Base-by-base conservation (phyloP, 2,329 filamentous ascomycete genomes). In the Phoma sp. region DNA sequence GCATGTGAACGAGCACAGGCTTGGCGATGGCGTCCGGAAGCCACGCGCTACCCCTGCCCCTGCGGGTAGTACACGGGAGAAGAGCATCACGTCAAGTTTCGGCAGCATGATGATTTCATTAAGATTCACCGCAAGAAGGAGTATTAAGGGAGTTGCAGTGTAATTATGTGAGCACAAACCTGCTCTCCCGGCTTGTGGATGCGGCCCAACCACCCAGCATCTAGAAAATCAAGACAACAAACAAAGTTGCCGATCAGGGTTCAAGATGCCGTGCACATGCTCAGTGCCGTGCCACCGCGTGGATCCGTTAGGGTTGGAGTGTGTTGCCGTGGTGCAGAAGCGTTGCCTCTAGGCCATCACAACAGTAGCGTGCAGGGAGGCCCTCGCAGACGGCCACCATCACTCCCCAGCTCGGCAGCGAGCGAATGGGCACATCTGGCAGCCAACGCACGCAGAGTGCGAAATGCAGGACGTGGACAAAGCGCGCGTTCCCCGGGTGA, bases 401-500 rank as follows among this genome's bases (percentile, higher is more conserved):
- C 29, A 29, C 12, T 12, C 9, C 10, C 3, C 15, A 10, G 36
- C 34, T 46, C 40, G 34, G 34, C 40, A 46, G 17, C 9, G 20
- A 21, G 26, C n/a, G 7, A 12, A 28, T 14, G 28, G 34, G n/a
- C 12, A 4, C 17, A 15, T 14, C 15, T 33, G 21, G 37, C 25
- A 9, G 50, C 23, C 50, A 42, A 42, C 42, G 51, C 51, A 49
- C 45, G 36, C 53, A 50, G 36, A 18, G 25, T 28, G 40, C 53
- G 40, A 55, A 42, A 46, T 42, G 45, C 53, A 42, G 34, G 40
- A 33, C 25, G 37, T 50, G 53, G 46, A 49, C 46, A 30, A 40
- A 47, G 45, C 56, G 48, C 48, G 30, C 48, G 57, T 62, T 60
- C 42, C 60, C 59, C 47, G 50, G 57, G 56, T 49, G 55, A 59